Evolutionary conservation across 2,329 filamentous ascomycete species (phyloP), one percentile per base, ranked within the genome.

Genomic region (Epichloe sylvatica): DNA sequence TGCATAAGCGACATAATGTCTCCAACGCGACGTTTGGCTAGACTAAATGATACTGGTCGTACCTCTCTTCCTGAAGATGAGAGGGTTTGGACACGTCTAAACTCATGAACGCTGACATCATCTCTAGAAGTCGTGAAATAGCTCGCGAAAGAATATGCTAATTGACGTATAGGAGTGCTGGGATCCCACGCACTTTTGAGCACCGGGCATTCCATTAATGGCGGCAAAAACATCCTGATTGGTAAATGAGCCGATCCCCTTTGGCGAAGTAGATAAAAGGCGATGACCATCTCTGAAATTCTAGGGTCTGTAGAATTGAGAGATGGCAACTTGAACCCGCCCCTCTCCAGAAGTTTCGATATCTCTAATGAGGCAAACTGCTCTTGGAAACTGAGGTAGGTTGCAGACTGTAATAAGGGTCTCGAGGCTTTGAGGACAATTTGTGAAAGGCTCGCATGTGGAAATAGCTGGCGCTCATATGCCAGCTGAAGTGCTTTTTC

Each of bases 201-300:
- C n/a, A 62, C 59, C n/a, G 74, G 72, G 50, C 72, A 74, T 54
- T 83, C 80, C 9, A 80, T 65, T 0, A 88, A 62, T 21, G 82
- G 70, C 0, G 83, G 81, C 1, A 89, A 70, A 60, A 83, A 90
- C 12, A 86, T 71, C 40, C 72, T 64, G 12, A 65, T 57, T 21
- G 47, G 45, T 12, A 13, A 41, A 30, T 21, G 4, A 17, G 23
- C 9, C 13, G 35, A 23, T 12, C 8, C 1, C 5, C 7, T 12
- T 4, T 42, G 13, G 23, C 35, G 21, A 38, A 17, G 45, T 19
- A 25, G 34, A 30, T 36, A 9, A 43, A 67, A 43, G 45, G 68
- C 64, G 1, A 70, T 46, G 12, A 66, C 46, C 5, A 70, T 50
- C 51, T 71, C 69, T 0, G 67, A 69, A 39, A 70, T 50, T 37